Evolutionary conservation across 345 rosid species (phyloP).

Genomic region (Garcia nutans): DNA sequence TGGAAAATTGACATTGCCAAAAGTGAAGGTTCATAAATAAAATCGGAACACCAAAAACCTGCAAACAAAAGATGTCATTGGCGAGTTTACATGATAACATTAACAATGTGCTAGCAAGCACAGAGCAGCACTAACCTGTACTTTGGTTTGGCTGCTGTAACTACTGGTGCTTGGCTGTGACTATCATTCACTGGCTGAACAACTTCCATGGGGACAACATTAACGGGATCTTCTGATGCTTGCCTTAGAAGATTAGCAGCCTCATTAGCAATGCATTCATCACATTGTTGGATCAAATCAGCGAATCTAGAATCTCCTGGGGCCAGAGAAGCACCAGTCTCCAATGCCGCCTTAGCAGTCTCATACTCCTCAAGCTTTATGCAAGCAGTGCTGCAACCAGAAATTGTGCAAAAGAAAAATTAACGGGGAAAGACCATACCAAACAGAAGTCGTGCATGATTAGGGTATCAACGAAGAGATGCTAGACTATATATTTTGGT

Average conservation of each 20-base stretch:
- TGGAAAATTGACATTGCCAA: not conserved
- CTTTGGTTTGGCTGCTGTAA: conserved; percentile 44
- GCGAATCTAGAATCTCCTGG: conserved; percentile 61
- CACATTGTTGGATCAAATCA: conserved; percentile 70
- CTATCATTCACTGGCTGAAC: conserved; percentile 5
- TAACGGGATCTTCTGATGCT: conserved; percentile 25
- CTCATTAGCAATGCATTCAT: conserved; percentile 55
- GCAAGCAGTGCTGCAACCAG: conserved; percentile 61
- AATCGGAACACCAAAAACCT: not conserved
- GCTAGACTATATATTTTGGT: not conserved
- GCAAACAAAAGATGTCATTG: not conserved
- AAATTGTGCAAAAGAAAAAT: conserved; percentile 1
- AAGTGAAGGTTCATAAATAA: not conserved
- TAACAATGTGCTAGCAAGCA: not conserved
- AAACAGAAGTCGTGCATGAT: not conserved
- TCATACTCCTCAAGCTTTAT: conserved; percentile 85
- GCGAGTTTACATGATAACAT: not conserved
- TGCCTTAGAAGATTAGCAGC: conserved; percentile 28
- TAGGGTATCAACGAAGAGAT: not conserved
- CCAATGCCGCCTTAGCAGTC: conserved; percentile 79
- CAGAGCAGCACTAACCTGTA: conserved; percentile 46
- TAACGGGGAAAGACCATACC: not conserved
- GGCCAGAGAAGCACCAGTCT: conserved; percentile 58
- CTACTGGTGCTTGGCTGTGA: not conserved
- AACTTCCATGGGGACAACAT: conserved; percentile 19